phyloP scores from a whole-genome alignment of 257 asterid genomes.

The Solanum chiquidenum region DNA sequence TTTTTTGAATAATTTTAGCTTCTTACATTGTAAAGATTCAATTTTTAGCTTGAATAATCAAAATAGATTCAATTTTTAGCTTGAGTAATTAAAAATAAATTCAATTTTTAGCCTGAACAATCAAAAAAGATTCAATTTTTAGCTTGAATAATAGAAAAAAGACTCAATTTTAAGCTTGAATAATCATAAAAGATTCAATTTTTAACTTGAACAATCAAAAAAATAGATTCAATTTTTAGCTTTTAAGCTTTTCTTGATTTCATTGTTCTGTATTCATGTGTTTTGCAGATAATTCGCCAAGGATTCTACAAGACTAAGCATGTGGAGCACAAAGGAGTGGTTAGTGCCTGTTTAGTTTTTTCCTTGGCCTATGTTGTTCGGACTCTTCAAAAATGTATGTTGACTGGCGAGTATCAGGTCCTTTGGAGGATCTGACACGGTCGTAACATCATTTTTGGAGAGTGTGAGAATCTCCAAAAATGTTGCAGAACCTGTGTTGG shows the following conservation, averaged over 20 bases:
- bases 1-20: background rate
- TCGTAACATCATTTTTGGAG: background rate
- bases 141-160: background rate
- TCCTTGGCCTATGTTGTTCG: background rate
- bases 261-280: background rate
- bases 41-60: background rate
- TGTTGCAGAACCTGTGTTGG: background rate
- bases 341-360: conserved; percentile 1
- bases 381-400: background rate
- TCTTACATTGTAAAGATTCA: background rate
- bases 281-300: conserved; percentile 48
- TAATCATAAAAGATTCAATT: background rate
- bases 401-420: background rate
- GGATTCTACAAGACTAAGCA: conserved; percentile 59
- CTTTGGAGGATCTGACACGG: background rate
- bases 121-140: background rate
- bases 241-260: background rate
- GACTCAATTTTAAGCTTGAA: background rate
- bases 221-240: background rate
- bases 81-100: background rate
- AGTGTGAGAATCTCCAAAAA: background rate
- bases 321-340: conserved; percentile 84
- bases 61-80: background rate
- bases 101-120: background rate
- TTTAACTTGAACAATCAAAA: background rate